Percentiles rank a stretch among this genome's conserved stretches.
Conservation (phyloP, 345 rosid genomes). For the Crucihimalaya himalaica region DNA sequence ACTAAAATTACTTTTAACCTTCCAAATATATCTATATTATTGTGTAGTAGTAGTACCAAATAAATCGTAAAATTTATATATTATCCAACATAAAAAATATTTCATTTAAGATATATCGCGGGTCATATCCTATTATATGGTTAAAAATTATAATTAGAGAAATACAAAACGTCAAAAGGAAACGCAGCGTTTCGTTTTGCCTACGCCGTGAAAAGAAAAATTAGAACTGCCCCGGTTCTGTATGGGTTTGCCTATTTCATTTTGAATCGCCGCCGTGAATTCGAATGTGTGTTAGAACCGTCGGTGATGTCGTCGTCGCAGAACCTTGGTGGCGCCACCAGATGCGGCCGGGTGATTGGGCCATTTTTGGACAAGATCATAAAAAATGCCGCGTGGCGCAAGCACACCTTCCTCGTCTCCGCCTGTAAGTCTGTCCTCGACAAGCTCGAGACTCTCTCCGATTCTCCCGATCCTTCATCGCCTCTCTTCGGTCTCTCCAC, state of each 20-base stretch:
- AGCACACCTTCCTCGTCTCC: constrained; percentile 83
- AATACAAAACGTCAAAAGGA: not conserved
- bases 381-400: constrained; percentile 94
- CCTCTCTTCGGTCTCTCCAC: constrained; percentile 61
- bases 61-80: no score
- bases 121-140: no score
- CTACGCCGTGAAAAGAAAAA: no score
- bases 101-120: no score
- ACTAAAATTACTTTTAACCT: no score
- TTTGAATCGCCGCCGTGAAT: not conserved
- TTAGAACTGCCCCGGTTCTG: no score
- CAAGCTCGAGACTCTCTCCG: constrained; percentile 63
- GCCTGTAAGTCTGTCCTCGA: constrained; percentile 86
- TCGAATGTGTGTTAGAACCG: constrained; percentile 20
- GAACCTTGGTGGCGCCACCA: constrained; percentile 73
- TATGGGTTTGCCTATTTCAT: no score
- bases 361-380: constrained; percentile 87
- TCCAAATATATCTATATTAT: no score
- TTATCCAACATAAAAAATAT: no score
- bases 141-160: no score
- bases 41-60: no score
- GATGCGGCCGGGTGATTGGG: constrained; percentile 78
- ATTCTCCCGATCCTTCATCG: constrained; percentile 47
- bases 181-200: no score
- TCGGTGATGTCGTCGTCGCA: constrained; percentile 60